Base-by-base conservation (phyloP, 768 basidiomycete genomes). In the Sarcomyxa edulis region DNA sequence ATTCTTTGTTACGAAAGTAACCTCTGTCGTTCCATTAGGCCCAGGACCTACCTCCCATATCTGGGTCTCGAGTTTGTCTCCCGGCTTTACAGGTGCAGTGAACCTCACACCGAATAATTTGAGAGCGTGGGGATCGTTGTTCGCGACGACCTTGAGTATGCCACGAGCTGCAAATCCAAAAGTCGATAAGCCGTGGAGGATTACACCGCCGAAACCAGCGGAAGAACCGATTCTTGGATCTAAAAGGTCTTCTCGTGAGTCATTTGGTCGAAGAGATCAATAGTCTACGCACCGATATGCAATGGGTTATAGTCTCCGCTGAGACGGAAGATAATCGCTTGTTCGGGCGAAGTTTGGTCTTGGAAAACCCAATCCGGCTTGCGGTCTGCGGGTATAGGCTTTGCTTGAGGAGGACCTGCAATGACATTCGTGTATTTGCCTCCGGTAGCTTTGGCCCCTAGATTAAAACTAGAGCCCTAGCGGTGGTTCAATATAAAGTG, bases 81-180 rank as follows among this genome's bases (percentile, higher is more conserved):
- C 89, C 7, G 88, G 89, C 58, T 74, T 81, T 8, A 92, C 87
- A 21, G 89, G 90, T 1, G 84, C 69, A 0, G 87, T 88, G 66
- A 94, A 94, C 19, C 84, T 69, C 21, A 71, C 80, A 10, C 81
- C 81, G 51, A 85, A 84, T 48, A 77, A 67, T 44, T 70, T 78
- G 44, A 94, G 63, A 2, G 81, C 66, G 3, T 65, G 64, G 3
- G 82, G 71, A 46, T 85, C 75, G 30, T 72, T 72, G 0, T 68
- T 72, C 0, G 77, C 86, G 9, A 81, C 69, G 2, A 70, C 68
- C 41, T 72, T 70, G 44, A 94, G 66, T 38, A 93, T 60, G 1
- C 78, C 85, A 29, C 89, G 79, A 3, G 86, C 91, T 6, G 71
- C 84, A 53, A 90, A 90, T 7, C 90, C 90, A 54, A 75, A 92